phyloP scores from a whole-genome alignment of 2,329 filamentous ascomycete genomes.

The Biscogniauxia mediterranea region DNA sequence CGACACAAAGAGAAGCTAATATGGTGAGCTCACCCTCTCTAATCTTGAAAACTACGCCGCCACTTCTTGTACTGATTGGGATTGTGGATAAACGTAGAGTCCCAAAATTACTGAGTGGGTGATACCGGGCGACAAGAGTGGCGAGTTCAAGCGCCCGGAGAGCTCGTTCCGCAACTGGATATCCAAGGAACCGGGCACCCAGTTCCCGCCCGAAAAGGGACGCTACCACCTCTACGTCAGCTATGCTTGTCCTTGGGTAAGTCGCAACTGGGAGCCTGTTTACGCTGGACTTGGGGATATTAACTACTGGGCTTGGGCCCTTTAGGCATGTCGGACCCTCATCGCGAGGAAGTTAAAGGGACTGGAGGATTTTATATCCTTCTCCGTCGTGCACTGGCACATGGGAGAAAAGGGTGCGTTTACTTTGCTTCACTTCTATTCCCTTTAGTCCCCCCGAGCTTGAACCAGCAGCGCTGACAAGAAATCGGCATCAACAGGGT shows the following conservation, averaged over 20 bases:
- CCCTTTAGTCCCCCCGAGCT: background rate
- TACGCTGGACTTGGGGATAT: background rate
- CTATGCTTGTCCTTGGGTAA: conserved; percentile 87
- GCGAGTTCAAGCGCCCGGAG: conserved; percentile 88
- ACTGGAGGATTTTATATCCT: conserved; percentile 77
- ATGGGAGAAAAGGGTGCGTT: conserved; percentile 57
- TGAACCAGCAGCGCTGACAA: too few relatives aligned
- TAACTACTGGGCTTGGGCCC: background rate
- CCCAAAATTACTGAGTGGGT: conserved; percentile 81
- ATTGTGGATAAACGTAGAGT: conserved; percentile 9
- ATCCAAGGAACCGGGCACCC: conserved; percentile 66
- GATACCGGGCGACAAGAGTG: conserved; percentile 69
- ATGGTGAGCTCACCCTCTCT: background rate
- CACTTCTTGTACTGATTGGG: too few relatives aligned
- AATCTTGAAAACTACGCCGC: too few relatives aligned
- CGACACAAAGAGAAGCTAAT: background rate
- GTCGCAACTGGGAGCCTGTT: conserved; percentile 16
- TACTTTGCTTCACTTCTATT: background rate
- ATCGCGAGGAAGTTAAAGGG: conserved; percentile 91
- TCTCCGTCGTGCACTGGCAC: conserved; percentile 90
- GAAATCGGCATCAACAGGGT: conserved; percentile 50
- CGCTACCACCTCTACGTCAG: conserved; percentile 94
- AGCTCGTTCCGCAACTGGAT: conserved; percentile 82
- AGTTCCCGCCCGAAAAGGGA: conserved; percentile 81
- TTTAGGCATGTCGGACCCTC: conserved; percentile 72